Evolutionary conservation across 2,329 filamentous ascomycete genomes (phyloP), one percentile per base, ranked within the genome.

Genomic region (Dactylellina haptotyla): DNA sequence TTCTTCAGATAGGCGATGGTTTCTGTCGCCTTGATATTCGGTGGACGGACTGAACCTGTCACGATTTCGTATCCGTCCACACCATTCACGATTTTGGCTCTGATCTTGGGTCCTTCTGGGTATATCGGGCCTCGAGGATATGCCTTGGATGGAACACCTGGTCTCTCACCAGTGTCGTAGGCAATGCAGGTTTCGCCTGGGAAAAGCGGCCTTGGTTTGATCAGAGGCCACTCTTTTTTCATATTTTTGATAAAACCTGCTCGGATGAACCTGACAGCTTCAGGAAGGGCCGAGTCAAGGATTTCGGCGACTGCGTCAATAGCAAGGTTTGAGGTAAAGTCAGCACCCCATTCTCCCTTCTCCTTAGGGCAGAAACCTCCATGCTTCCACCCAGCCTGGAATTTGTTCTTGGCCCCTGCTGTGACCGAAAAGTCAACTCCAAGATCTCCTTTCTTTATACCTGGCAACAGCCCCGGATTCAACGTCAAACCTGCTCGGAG

Each of bases 321-420:
- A 10, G 39, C 50, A 34, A 54, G 39, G 18, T 37, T 54, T 8
- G 50, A 37, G 18, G n/a, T 39, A 2, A 54, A 20, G 12, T 23
- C 18, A 8, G 23, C n/a, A 23, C 50, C 50, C 50, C 50, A 54
- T 2, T 2, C 3, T n/a, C 18, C 32, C 30, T 54, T 23, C 3
- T 54, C 18, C 12, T 37, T 23, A 10, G 50, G 30, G 18, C 50
- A 54, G 20, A 54, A 54, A 14, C 50, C 50, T 39, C 30, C 50
- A 23, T 39, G 10, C 18, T 54, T 54, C 8, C 12, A 54, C 10
- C 50, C 50, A 23, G 50, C 50, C n/a, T 30, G 20, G 16, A 54
- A 10, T 1, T 37, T 9, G 23, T 54, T 54, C 50, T 54, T 54
- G 5, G 50, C 50, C 5, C 30, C 20, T 1, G 50, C 50, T 3